These are phyloP conservation scores for Heliamphora pulchella DNA, from an alignment of 179 eudicot species.

Conservation along the genomic window DNA sequence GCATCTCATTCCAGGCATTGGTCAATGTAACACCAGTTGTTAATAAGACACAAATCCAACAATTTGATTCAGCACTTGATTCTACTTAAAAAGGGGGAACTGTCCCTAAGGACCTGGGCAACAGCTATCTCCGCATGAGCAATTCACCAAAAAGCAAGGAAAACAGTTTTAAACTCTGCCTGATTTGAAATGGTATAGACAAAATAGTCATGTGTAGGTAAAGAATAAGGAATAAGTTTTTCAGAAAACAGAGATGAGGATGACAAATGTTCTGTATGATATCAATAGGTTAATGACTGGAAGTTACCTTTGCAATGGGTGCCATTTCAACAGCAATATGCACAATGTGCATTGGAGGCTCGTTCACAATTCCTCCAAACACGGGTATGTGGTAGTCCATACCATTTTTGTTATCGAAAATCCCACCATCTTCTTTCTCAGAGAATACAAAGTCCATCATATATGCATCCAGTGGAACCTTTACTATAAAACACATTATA, in stretches of 20 bases:
- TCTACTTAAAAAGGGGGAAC: neutral
- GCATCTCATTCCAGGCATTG: neutral
- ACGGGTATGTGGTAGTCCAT: constrained; percentile 98
- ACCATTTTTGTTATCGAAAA: constrained; percentile 76
- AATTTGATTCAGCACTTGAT: neutral
- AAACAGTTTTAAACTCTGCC: neutral
- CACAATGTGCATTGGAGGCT: constrained; percentile 95
- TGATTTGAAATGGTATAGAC: neutral
- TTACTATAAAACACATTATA: constrained; percentile 48
- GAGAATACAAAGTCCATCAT: constrained; percentile 98
- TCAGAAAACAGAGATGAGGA: neutral
- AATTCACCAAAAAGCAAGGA: neutral
- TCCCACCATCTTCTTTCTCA: constrained; percentile 86
- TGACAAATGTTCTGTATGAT: neutral
- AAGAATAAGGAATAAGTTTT: neutral
- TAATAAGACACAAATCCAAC: neutral
- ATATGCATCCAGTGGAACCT: constrained; percentile 96
- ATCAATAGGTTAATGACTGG: neutral
- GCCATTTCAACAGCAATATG: constrained; percentile 99
- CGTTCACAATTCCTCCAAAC: constrained; percentile 72
- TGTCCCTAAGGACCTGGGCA: too few relatives aligned
- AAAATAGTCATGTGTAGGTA: neutral
- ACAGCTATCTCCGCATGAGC: neutral
- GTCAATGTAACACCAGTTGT: neutral
- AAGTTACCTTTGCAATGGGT: constrained; percentile 86